Conservation (phyloP, 2,329 filamentous ascomycete species). For the Hymenotorrendiella dingleyae region DNA sequence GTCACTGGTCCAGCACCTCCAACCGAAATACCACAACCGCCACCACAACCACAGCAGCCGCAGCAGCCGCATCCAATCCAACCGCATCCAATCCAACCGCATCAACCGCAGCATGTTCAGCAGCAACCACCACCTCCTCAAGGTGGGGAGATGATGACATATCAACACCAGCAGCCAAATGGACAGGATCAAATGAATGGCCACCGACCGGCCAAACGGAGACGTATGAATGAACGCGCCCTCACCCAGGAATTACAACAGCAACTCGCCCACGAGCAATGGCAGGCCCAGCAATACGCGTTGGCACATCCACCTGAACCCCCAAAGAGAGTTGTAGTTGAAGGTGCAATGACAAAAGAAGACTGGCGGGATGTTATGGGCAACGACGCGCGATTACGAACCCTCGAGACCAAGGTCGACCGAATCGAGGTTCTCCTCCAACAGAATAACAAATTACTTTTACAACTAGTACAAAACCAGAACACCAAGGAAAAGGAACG, state of each 20-base stretch:
- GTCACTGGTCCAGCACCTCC: conserved; percentile 15
- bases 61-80: conserved; percentile 9
- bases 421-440: conserved; percentile 28
- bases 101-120: conserved; percentile 12
- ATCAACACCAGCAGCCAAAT: conserved; percentile 16
- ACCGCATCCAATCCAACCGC: not conserved
- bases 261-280: conserved; percentile 25
- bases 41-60: not conserved
- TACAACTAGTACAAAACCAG: conserved; percentile 26
- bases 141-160: conserved; percentile 18
- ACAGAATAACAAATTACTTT: conserved; percentile 30
- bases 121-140: conserved; percentile 5
- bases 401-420: conserved; percentile 28
- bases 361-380: conserved; percentile 31
- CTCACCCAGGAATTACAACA: conserved; percentile 21
- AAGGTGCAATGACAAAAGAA: conserved; percentile 29
- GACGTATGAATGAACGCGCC: conserved; percentile 22
- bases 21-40: conserved; percentile 13
- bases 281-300: conserved; percentile 2
- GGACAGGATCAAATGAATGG: conserved; percentile 25
- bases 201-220: conserved; percentile 25
- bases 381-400: conserved; percentile 28
- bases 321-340: conserved; percentile 26
- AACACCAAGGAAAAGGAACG: conserved; percentile 17
- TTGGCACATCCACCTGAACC: conserved; percentile 21